Evolutionary conservation across 2,329 filamentous ascomycete species (phyloP), one percentile per base, ranked within the genome.

Genomic region (Elsinoe arachidis): DNA sequence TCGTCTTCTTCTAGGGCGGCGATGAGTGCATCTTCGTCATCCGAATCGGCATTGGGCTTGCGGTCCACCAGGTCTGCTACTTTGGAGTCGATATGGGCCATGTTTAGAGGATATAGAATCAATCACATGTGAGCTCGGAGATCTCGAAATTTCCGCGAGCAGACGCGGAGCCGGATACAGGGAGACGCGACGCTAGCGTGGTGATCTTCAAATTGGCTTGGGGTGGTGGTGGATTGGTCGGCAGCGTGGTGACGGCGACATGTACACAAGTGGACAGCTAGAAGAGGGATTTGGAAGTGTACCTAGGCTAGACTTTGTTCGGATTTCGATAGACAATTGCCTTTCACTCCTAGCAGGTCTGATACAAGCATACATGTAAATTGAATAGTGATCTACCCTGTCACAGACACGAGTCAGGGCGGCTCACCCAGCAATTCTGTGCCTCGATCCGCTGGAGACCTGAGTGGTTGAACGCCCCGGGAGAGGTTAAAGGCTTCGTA

Each of bases 21-120:
- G 62, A 85, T 80, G 56, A 85, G 75, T 46, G 79, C 80, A 64
- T 84, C 82, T 66, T 82, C 78, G 66, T 82, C 78, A 61, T 81
- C 80, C 4, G 74, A 75, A 61, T 79, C 77, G 60, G 72, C 68
- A 35, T 69, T 67, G 30, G 66, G 68, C 26, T 62, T 63, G 46
- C 66, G 66, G 66, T 78, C 79, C 30, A 81, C 71, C 19, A 80
- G 65, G 26, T 69, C 69, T 44, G 79, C 78, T 34, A 81, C 79
- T 60, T 75, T 74, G 44, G 75, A 64, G 65, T 81, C 79, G 56
- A 81, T 63, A 44, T 69, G 66, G 15, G 76, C 61, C 75, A 78
- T 78, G n/a, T 44, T 46, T 15, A 33, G 6, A 19, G 17, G 5
- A 10, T 47, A 19, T 12, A n/a, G 15, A 10, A 44, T 30, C 14